Percentiles rank a stretch among this genome's conserved stretches.
phyloP scores from a whole-genome alignment of 2,329 filamentous ascomycete genomes.

The Huntiella bhutanensis region DNA sequence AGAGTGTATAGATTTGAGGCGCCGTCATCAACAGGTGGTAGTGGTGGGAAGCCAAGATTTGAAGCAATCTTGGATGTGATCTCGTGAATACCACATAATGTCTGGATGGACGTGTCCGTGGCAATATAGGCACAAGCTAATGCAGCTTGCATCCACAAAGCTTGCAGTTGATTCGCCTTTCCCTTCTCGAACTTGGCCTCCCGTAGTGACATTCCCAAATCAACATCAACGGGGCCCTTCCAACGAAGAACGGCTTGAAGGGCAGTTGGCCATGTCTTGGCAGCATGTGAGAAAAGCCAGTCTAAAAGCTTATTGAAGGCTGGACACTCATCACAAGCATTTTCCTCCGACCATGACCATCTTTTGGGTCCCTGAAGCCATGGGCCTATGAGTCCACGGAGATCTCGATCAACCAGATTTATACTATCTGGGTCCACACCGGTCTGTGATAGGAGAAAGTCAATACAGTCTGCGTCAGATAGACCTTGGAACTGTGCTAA shows the following conservation, averaged over 20 bases:
- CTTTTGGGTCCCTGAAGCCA: slow-evolving; percentile 38
- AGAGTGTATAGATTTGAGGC: slow-evolving; percentile 11
- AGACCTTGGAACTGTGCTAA: slow-evolving; percentile 46
- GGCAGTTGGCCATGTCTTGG: slow-evolving; percentile 41
- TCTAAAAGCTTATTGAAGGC: slow-evolving; percentile 52
- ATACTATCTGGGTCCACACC: slow-evolving; percentile 22
- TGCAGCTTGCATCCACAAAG: slow-evolving; percentile 46
- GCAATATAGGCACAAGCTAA: slow-evolving; percentile 50
- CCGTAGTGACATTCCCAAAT: slow-evolving; percentile 39
- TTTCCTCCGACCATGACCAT: slow-evolving; percentile 14
- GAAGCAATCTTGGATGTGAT: slow-evolving; percentile 19
- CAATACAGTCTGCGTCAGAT: slow-evolving; percentile 37
- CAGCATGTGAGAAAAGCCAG: slow-evolving; percentile 46
- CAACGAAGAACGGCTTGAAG: slow-evolving; percentile 47
- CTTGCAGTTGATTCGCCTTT: slow-evolving; percentile 38
- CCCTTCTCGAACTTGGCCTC: slow-evolving; percentile 39
- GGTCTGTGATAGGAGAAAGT: slow-evolving; percentile 41
- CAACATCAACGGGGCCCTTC: slow-evolving; percentile 53
- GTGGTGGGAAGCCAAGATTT: slow-evolving; percentile 35
- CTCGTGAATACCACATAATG: slow-evolving; percentile 21
- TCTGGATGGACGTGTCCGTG: slow-evolving; percentile 37
- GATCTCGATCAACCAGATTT: slow-evolving; percentile 37
- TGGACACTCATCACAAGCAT: slow-evolving; percentile 22
- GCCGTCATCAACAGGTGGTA: slow-evolving; percentile 26
- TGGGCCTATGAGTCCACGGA: slow-evolving; percentile 49